Evolutionary conservation across 495 filamentous ascomycete species (phyloP).

Genomic region (Pseudotulostoma volvatum): DNA sequence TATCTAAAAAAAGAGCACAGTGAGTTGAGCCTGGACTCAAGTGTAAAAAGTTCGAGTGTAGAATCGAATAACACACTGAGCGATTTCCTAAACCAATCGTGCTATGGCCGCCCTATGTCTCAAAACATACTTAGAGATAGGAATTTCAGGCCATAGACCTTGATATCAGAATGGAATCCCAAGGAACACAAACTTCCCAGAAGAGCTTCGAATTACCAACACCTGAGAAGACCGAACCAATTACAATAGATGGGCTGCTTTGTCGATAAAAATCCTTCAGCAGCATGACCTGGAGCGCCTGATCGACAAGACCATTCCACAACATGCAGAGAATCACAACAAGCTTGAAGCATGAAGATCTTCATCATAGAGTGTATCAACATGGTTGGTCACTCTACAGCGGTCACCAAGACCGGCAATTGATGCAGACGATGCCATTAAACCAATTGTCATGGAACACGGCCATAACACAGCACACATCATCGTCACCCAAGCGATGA

Average conservation of each 20-base stretch:
- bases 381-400: not conserved
- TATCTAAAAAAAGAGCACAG: too few species aligned
- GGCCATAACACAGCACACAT: not conserved
- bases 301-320: not conserved
- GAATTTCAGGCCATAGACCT: too few species aligned
- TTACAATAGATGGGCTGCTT: not conserved
- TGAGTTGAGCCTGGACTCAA: too few species aligned
- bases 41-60: too few species aligned
- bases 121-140: too few species aligned
- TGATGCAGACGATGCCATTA: not conserved
- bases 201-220: not conserved
- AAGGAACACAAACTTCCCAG: not conserved
- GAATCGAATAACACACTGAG: too few species aligned
- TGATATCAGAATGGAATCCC: too few species aligned
- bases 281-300: not conserved
- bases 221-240: not conserved
- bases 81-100: too few species aligned
- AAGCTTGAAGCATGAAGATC: not conserved
- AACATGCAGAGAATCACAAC: not conserved
- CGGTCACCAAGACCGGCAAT: not conserved
- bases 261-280: not conserved
- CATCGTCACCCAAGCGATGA: not conserved
- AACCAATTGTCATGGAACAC: not conserved
- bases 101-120: too few species aligned
- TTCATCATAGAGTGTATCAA: not conserved